These are phyloP conservation scores for Apophysomyces sp. DNA, from an alignment of 371 early-diverging fungal species.

Conservation along the genomic window DNA sequence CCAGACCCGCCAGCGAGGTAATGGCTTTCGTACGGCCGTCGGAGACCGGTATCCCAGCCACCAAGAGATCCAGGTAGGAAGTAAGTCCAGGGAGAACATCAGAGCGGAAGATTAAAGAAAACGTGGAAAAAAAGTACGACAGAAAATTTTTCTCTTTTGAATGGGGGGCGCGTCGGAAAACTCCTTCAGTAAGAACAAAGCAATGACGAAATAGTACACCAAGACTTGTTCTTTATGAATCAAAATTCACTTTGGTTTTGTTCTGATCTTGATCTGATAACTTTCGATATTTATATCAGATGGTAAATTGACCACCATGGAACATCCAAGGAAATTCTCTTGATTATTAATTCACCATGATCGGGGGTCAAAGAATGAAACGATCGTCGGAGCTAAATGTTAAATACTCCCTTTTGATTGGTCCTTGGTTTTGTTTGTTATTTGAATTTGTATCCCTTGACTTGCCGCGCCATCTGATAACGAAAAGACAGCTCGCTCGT, in stretches of 20 bases:
- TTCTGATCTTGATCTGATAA: too few species aligned
- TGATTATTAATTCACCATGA: too few species aligned
- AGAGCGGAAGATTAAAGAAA: too few species aligned
- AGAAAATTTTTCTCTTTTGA: too few species aligned
- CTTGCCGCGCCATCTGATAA: neutral
- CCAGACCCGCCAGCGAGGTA: conserved; percentile 35
- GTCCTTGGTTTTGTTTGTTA: neutral
- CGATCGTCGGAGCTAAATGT: neutral
- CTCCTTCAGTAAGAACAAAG: too few species aligned
- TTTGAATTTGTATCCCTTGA: neutral
- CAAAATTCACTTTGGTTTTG: too few species aligned
- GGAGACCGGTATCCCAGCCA: conserved; percentile 6
- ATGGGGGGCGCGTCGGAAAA: too few species aligned
- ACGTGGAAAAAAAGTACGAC: too few species aligned
- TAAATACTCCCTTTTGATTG: neutral
- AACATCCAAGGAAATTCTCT: neutral
- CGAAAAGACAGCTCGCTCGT: neutral
- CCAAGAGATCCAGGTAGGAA: neutral
- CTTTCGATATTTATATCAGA: too few species aligned
- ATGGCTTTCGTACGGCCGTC: neutral
- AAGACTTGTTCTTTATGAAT: too few species aligned
- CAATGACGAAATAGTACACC: too few species aligned
- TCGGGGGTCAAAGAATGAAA: neutral
- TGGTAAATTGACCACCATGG: too few species aligned
- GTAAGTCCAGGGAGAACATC: neutral